Evolutionary conservation across 2,329 filamentous ascomycete species (phyloP), one percentile per base, ranked within the genome.

Genomic region (Xylariaceae sp.): DNA sequence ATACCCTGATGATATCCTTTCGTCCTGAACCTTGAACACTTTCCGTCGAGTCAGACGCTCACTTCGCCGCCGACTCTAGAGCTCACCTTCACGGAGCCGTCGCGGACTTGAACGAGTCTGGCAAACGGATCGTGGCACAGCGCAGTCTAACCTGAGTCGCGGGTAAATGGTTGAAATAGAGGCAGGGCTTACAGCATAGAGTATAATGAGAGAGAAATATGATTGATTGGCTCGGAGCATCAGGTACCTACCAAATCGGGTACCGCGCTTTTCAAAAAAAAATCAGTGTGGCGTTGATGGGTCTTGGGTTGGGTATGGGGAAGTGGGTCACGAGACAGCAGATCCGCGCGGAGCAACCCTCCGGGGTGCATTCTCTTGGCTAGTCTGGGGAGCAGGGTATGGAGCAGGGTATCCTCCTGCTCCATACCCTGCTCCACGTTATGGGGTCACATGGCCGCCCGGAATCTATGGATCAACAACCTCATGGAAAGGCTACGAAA

Each of bases 101-200:
- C 39, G 39, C 51, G 30, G 39, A 53, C n/a, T 41, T 19, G 50
- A 58, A 37, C 35, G 1, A 37, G 39, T 41, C n/a, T 4, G 40
- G 54, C 29, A 47, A 50, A n/a, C 49, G 46, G 57, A 53, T 46
- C 43, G 48, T 44, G 39, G n/a, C 8, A 3, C 32, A 41, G 52
- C 43, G 54, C 44, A 44, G 6, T 39, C 55, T 53, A 59, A 57
- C 52, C 57, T 12, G 8, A 46, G 19, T 27, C 6, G 42, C 51
- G 57, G 57, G 12, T 59, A 57, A 59, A 57, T 48, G 55, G 57
- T 12, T 57, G 19, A 59, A 59, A 55, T 54, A 54, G 43, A 31
- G 42, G 11, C 34, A 19, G 44, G 42, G 50, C 37, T 45, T 35
- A 51, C 55, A 41, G 51, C 47, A 27, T 26, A 52, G 51, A 30